These are phyloP conservation scores for Ogataea minuta DNA, from an alignment of 805 yeast species.

Conservation along the genomic window DNA sequence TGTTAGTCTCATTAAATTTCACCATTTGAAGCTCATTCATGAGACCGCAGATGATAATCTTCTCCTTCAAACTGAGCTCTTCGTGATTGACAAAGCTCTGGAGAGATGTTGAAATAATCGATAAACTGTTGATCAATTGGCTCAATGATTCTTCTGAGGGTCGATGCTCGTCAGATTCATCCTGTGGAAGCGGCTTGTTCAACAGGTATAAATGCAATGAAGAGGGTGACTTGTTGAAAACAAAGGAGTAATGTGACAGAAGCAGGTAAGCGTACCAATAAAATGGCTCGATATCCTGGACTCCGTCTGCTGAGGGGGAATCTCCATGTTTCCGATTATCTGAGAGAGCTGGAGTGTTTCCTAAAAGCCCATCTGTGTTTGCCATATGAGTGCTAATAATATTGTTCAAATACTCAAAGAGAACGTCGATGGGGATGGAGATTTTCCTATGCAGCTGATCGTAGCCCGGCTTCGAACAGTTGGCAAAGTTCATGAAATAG, in stretches of 20 bases:
- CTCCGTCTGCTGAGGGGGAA: background rate
- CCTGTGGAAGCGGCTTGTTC: slow-evolving; percentile 28
- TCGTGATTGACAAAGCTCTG: slow-evolving; percentile 19
- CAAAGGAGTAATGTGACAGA: slow-evolving; percentile 42
- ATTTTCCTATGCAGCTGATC: slow-evolving; percentile 17
- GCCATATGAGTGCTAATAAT: slow-evolving; percentile 42
- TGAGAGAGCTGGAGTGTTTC: background rate
- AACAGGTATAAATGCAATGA: slow-evolving; percentile 33
- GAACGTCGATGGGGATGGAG: slow-evolving; percentile 42
- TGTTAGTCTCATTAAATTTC: slow-evolving; percentile 31
- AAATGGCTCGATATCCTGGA: slow-evolving; percentile 24
- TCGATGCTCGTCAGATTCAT: slow-evolving; percentile 11
- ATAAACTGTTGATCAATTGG: slow-evolving; percentile 24
- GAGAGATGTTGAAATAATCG: slow-evolving; percentile 26
- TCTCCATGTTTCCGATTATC: slow-evolving; percentile 1
- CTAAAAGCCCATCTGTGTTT: slow-evolving; percentile 24
- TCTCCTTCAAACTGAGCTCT: slow-evolving; percentile 23
- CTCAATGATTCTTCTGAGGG: slow-evolving; percentile 19
- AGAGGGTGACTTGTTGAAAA: slow-evolving; percentile 42
- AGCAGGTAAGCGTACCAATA: slow-evolving; percentile 50
- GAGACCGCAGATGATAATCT: slow-evolving; percentile 30
- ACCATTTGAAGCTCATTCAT: slow-evolving; percentile 35
- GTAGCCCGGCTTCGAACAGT: slow-evolving; percentile 11
- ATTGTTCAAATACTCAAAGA: slow-evolving; percentile 50
- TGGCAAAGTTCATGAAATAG: slow-evolving; percentile 34